These are phyloP conservation scores for Dictyostelium discoideum DNA, from an alignment of 78 protist genomes.

Conservation along the genomic window DNA sequence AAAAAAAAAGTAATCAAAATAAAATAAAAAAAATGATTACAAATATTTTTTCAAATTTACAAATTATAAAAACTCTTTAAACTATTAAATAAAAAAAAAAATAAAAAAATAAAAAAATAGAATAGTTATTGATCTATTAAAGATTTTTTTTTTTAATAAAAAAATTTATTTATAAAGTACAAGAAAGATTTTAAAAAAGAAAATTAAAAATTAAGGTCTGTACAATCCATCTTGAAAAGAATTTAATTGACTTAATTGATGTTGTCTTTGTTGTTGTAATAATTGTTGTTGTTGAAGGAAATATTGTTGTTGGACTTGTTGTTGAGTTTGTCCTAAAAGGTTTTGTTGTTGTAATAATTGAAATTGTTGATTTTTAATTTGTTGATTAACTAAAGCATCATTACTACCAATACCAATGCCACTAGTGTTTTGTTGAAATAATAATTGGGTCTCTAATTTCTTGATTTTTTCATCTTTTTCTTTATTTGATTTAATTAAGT, in stretches of 20 bases:
- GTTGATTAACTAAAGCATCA: background rate
- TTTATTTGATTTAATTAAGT: background rate
- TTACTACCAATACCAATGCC: background rate
- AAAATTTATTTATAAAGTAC: no score
- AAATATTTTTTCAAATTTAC: no score
- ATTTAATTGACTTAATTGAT: background rate
- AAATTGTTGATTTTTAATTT: background rate
- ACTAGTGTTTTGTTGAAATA: background rate
- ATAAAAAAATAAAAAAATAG: no score
- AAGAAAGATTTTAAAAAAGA: no score
- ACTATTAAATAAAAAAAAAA: no score
- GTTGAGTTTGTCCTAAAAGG: background rate
- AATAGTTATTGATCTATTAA: no score
- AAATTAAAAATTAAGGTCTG: background rate
- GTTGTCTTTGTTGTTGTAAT: background rate
- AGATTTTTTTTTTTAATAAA: no score
- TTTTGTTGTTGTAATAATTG: background rate
- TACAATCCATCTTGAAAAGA: background rate
- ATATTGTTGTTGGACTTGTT: background rate
- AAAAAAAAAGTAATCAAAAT: no score
- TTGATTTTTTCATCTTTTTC: background rate
- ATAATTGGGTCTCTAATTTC: background rate
- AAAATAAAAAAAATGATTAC: no score
- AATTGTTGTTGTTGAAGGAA: background rate
- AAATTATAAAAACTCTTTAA: no score